Conservation (phyloP, 768 basidiomycete species). For the Lenzites betulinus region DNA sequence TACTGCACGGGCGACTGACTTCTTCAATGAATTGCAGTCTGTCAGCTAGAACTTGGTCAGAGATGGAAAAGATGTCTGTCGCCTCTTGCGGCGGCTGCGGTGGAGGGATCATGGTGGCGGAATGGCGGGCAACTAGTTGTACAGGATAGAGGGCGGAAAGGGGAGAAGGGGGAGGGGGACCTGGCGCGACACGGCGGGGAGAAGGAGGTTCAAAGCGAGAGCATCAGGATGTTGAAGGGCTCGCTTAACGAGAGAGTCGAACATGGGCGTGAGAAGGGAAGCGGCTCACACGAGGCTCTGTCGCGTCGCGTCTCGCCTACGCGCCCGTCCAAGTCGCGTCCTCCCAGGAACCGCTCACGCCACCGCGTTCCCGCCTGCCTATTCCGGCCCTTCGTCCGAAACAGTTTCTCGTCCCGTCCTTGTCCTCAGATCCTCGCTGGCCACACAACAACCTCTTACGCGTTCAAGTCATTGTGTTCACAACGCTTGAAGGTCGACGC, state of each 20-base stretch:
- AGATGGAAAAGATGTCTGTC: constrained; percentile 72
- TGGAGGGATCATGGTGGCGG: constrained; percentile 27
- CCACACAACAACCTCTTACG: too few relatives aligned
- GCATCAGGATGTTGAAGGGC: constrained; percentile 6
- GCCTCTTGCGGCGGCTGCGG: constrained; percentile 35
- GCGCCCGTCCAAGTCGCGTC: not conserved
- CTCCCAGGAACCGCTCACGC: constrained; percentile 6
- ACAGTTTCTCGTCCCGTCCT: not conserved
- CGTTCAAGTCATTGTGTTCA: not conserved
- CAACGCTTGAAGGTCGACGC: not conserved
- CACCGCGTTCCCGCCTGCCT: constrained; percentile 17
- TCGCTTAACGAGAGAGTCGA: constrained; percentile 17
- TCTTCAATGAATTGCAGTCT: constrained; percentile 76
- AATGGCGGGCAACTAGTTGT: constrained; percentile 18
- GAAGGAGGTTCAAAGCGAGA: not conserved
- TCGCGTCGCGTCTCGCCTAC: constrained; percentile 18
- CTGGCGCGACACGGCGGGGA: not conserved
- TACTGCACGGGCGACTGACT: constrained; percentile 38
- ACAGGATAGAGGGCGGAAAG: constrained; percentile 19
- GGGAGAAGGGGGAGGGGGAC: constrained; percentile 1
- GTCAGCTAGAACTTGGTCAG: constrained; percentile 71
- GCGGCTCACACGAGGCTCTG: constrained; percentile 4
- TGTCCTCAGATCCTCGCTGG: too few relatives aligned
- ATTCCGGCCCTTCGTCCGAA: constrained; percentile 2
- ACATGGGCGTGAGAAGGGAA: constrained; percentile 21